A percentile compares a stretch with the other conserved stretches of the same genome.
Conservation (phyloP, 2,329 filamentous ascomycete genomes). For the Alternaria angustiovoidea region DNA sequence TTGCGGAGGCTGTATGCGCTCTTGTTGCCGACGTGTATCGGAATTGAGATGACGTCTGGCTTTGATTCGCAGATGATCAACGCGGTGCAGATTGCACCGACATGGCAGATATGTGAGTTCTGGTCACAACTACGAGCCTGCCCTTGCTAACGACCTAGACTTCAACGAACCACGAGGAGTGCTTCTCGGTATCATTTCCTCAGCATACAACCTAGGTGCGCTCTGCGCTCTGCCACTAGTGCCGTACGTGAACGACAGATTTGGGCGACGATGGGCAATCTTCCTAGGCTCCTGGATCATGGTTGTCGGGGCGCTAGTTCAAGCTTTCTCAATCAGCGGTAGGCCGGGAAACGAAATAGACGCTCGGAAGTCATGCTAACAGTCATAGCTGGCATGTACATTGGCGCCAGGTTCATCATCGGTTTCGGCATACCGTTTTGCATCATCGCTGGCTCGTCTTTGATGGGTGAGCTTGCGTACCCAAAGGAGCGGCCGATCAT, state of each 20-base stretch:
- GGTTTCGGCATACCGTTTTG: conserved; percentile 72
- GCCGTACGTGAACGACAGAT: conserved; percentile 52
- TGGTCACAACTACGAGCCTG: background rate
- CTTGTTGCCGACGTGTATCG: conserved; percentile 44
- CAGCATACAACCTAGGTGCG: conserved; percentile 54
- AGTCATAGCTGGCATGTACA: conserved; percentile 56
- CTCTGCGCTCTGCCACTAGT: conserved; percentile 48
- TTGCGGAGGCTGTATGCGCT: conserved; percentile 47
- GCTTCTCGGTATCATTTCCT: conserved; percentile 54
- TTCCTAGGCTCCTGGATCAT: conserved; percentile 55
- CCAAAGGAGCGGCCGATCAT: conserved; percentile 71
- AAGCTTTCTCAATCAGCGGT: conserved; percentile 36
- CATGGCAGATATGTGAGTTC: conserved; percentile 37
- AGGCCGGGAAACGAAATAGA: background rate
- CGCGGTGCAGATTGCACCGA: conserved; percentile 37
- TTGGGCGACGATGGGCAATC: conserved; percentile 53
- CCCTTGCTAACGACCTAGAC: conserved; percentile 19
- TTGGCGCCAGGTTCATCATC: conserved; percentile 67
- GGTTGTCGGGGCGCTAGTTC: conserved; percentile 51
- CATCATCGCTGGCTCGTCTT: conserved; percentile 69
- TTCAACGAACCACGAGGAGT: conserved; percentile 46
- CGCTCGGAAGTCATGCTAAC: conserved; percentile 8
- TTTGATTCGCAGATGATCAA: conserved; percentile 49
- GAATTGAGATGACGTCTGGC: conserved; percentile 45
- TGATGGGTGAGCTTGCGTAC: conserved; percentile 71